A percentile compares a stretch with the other conserved stretches of the same genome.
These are phyloP conservation scores for Fusarium napiforme DNA, from an alignment of 2,329 filamentous ascomycete species.

Conservation along the genomic window DNA sequence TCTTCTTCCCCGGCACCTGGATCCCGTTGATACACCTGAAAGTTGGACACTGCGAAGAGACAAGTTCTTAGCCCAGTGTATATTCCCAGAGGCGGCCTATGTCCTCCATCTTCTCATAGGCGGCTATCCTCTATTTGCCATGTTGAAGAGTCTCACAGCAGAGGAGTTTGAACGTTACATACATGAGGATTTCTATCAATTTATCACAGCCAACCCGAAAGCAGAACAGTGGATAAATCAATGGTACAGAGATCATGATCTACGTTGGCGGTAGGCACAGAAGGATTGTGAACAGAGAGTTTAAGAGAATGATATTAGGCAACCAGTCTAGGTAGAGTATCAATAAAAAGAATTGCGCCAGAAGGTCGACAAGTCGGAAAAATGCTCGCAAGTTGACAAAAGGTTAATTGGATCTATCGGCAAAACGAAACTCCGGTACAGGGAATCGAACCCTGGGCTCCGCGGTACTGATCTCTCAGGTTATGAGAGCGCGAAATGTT, in stretches of 20 bases:
- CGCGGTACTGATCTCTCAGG: conserved; percentile 40
- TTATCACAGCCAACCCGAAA: not conserved
- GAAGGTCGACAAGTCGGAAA: too few species aligned
- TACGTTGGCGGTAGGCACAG: not conserved
- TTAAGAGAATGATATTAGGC: not conserved
- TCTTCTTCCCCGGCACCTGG: not conserved
- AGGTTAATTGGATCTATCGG: too few species aligned
- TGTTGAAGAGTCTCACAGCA: not conserved
- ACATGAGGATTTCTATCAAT: not conserved
- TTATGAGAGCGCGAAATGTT: conserved; percentile 49
- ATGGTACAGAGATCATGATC: not conserved
- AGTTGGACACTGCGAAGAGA: not conserved
- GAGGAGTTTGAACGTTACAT: not conserved
- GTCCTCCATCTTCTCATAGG: fast-evolving
- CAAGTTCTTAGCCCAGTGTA: fast-evolving
- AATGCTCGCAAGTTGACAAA: too few species aligned
- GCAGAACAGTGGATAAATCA: fast-evolving
- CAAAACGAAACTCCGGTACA: conserved; percentile 38
- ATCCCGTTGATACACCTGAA: not conserved
- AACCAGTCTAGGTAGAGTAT: too few species aligned
- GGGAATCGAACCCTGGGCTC: conserved; percentile 46
- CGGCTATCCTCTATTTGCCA: not conserved
- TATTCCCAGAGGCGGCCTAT: fast-evolving
- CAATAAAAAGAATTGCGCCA: too few species aligned
- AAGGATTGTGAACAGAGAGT: not conserved